Evolutionary conservation across 768 basidiomycete genomes (phyloP).

Genomic region (Xerocomellus amylosporus): DNA sequence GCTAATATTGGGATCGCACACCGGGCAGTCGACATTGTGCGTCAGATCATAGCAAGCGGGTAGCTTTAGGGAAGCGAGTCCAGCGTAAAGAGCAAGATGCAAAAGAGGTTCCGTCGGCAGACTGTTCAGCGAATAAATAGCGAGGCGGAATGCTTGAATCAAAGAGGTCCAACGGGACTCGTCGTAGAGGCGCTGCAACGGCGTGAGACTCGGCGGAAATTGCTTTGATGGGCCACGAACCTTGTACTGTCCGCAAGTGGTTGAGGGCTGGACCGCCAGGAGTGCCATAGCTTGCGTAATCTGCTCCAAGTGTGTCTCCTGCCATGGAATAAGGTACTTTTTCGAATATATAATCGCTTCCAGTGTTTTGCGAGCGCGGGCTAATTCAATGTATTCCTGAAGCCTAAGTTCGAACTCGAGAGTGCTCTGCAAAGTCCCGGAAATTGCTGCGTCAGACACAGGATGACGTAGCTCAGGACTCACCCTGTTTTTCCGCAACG

Average conservation of each 20-base stretch:
- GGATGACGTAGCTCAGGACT: slow-evolving; percentile 10
- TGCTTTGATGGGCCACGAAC: slow-evolving; percentile 39
- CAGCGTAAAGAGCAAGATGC: slow-evolving; percentile 85
- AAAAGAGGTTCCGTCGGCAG: slow-evolving; percentile 86
- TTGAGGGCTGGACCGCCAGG: slow-evolving; percentile 70
- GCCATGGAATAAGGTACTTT: slow-evolving; percentile 81
- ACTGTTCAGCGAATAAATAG: slow-evolving; percentile 84
- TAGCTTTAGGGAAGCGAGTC: slow-evolving; percentile 85
- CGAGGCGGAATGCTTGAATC: slow-evolving; percentile 74
- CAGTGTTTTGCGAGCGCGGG: slow-evolving; percentile 55
- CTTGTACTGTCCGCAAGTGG: slow-evolving; percentile 76
- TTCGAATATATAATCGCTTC: slow-evolving; percentile 84
- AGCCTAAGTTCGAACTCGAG: slow-evolving; percentile 95
- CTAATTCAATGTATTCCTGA: slow-evolving; percentile 95
- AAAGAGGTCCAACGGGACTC: slow-evolving; percentile 72
- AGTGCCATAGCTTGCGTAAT: slow-evolving; percentile 75
- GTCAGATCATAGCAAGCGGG: slow-evolving; percentile 74
- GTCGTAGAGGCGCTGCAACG: slow-evolving; percentile 76
- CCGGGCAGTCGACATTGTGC: slow-evolving; percentile 86
- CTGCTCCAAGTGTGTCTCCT: slow-evolving; percentile 74
- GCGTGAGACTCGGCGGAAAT: slow-evolving; percentile 10
- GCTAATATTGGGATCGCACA: slow-evolving; percentile 77
- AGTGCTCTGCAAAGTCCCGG: slow-evolving; percentile 60
- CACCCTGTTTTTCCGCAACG: slow-evolving; percentile 89
- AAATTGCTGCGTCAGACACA: slow-evolving; percentile 15